Percentiles rank a stretch among this genome's conserved stretches.
phyloP scores from a whole-genome alignment of 2,329 filamentous ascomycete genomes.

The Colletotrichum limetticola region DNA sequence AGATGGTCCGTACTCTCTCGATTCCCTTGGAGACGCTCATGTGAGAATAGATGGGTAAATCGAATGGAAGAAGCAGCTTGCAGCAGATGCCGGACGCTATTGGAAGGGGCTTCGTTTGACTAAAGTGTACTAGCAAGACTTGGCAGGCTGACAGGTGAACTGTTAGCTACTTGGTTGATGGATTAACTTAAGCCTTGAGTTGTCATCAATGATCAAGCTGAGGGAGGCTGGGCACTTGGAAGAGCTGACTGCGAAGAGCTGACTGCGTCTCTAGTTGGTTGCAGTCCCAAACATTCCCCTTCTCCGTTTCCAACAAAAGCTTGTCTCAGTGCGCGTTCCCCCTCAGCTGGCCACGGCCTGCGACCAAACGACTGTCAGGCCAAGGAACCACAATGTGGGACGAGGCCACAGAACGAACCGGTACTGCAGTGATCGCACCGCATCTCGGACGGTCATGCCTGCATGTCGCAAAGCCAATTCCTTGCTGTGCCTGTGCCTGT shows the following conservation, averaged over 20 bases:
- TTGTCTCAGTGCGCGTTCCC: slow-evolving; percentile 14
- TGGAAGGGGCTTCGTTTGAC: neutral
- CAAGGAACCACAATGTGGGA: neutral
- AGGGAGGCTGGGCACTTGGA: neutral
- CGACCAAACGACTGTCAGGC: neutral
- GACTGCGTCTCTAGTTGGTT: neutral
- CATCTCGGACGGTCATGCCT: neutral
- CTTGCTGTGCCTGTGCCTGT: neutral
- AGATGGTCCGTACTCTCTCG: neutral
- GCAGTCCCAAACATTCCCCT: neutral
- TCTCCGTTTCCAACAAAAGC: neutral
- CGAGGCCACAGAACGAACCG: neutral
- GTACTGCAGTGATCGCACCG: neutral
- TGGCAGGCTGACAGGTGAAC: neutral
- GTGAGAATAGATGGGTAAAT: too few species aligned
- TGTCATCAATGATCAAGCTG: too few species aligned
- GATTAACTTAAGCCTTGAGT: neutral
- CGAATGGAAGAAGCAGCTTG: neutral
- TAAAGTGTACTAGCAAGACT: neutral
- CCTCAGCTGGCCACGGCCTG: neutral
- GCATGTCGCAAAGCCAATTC: neutral
- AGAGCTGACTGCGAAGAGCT: neutral
- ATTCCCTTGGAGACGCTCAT: neutral
- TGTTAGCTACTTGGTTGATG: too few species aligned
- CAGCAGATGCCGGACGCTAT: neutral